phyloP scores from a whole-genome alignment of 305 asterid genomes.

The Solanum hybrid region DNA sequence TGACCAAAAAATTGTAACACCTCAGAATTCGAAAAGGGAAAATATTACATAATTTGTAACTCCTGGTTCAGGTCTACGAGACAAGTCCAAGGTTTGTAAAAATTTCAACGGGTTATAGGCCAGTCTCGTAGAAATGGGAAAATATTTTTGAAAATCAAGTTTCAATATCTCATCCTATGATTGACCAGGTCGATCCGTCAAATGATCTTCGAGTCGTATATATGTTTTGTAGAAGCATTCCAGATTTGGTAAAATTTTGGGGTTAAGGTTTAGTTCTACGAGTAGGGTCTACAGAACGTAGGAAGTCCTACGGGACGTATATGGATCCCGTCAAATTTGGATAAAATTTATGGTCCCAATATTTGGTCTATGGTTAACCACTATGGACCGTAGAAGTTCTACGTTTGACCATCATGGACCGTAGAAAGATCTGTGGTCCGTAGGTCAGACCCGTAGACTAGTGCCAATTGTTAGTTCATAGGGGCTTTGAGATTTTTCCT shows the following conservation, averaged over 20 bases:
- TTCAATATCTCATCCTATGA: not conserved
- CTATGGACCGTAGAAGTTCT: too few relatives aligned
- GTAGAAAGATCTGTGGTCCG: not conserved
- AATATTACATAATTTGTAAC: not conserved
- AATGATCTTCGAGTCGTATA: not conserved
- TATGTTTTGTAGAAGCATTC: not conserved
- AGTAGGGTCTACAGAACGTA: not conserved
- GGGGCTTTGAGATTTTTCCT: not conserved
- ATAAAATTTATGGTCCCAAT: not conserved
- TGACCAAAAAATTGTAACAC: not conserved
- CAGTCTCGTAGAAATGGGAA: not conserved
- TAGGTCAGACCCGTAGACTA: not conserved
- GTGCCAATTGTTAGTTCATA: not conserved
- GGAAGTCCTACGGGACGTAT: not conserved
- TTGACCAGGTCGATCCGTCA: not conserved
- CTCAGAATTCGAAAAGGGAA: not conserved
- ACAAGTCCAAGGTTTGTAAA: not conserved
- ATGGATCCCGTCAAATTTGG: not conserved
- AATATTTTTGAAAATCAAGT: not conserved
- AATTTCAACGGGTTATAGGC: not conserved
- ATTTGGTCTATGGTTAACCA: not conserved
- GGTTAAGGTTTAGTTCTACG: not conserved
- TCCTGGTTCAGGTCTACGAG: not conserved
- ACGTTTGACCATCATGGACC: not conserved
- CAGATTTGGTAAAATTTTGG: not conserved